Evolutionary conservation across 2,329 filamentous ascomycete species (phyloP), one percentile per base, ranked within the genome.

Genomic region (Tothia fuscella): DNA sequence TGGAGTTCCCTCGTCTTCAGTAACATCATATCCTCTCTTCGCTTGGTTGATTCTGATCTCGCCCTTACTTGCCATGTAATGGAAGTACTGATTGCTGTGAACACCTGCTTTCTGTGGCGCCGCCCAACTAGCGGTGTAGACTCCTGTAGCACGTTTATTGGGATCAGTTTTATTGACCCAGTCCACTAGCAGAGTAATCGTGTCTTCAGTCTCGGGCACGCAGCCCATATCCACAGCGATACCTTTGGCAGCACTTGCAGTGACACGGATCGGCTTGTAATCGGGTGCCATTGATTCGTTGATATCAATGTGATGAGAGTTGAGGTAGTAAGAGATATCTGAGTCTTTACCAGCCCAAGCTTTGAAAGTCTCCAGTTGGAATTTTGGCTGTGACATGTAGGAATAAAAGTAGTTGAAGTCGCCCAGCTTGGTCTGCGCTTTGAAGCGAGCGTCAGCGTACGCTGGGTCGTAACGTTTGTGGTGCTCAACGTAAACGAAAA

Each of bases 351-450:
- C 88, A 0, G 88, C 88, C 87, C 87, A 94, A 3, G 86, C 82
- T 63, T 86, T 88, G 77, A 94, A 94, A 1, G 87, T 94, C 69
- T 93, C 83, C 36, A 94, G 74, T 65, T 93, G 87, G 38, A 73
- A 85, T 66, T 93, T 93, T 46, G 81, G 83, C 69, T 94, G 87
- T 38, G 79, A 85, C 87, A 94, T 93, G 74, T 95, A 95, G 53
- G 76, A 82, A 72, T 94, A 95, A 61, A 93, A 95, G 71, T 95
- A 95, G 70, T 93, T 94, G 76, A 95, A 95, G 64, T 94, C 86
- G 49, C 88, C 88, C 6, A 95, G 69, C 41, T 70, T 77, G 12
- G 85, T 26, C n/a, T 17, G 26, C 5, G 45, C 84, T 52, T 81
- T 78, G 65, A 80, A 80, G 38, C 80, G 76, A 12, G 89, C 89